Conservation (phyloP, 2,329 filamentous ascomycete genomes). For the Ceratocystis huliohia region DNA sequence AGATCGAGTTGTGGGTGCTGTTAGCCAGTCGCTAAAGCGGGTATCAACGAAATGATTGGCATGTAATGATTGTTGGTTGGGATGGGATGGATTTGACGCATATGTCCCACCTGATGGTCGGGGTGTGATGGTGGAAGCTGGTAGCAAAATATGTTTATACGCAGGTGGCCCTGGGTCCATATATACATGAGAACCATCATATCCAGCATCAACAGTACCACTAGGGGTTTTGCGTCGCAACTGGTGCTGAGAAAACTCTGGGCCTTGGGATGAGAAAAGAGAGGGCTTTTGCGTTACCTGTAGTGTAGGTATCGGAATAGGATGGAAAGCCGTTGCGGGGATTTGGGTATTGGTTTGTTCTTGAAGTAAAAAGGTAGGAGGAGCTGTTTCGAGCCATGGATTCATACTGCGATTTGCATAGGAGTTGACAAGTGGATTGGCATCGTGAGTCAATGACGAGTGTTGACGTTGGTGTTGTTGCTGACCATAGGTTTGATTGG, state of each 20-base stretch:
- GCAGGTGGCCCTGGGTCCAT: slow-evolving; percentile 61
- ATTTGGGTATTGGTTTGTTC: neutral
- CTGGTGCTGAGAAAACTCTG: slow-evolving; percentile 36
- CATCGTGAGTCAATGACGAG: neutral
- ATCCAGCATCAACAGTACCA: slow-evolving; percentile 83
- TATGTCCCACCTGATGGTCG: neutral
- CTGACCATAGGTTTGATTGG: neutral
- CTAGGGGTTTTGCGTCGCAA: slow-evolving; percentile 85
- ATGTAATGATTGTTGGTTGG: neutral
- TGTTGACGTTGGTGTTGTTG: neutral
- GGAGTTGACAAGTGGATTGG: neutral
- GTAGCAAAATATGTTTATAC: slow-evolving; percentile 70
- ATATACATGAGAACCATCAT: slow-evolving; percentile 70
- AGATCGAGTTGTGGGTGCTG: neutral
- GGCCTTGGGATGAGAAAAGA: neutral
- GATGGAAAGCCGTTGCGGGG: neutral
- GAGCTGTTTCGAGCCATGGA: neutral
- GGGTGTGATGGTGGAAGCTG: slow-evolving; percentile 31
- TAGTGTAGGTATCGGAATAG: neutral
- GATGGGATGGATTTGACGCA: neutral
- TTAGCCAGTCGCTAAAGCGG: neutral
- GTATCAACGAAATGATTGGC: neutral
- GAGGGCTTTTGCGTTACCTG: neutral
- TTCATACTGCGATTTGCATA: neutral
- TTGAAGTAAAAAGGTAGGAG: neutral